Conservation (phyloP, 352 stramenopile species). For the Globisporangium okanoganense region DNA sequence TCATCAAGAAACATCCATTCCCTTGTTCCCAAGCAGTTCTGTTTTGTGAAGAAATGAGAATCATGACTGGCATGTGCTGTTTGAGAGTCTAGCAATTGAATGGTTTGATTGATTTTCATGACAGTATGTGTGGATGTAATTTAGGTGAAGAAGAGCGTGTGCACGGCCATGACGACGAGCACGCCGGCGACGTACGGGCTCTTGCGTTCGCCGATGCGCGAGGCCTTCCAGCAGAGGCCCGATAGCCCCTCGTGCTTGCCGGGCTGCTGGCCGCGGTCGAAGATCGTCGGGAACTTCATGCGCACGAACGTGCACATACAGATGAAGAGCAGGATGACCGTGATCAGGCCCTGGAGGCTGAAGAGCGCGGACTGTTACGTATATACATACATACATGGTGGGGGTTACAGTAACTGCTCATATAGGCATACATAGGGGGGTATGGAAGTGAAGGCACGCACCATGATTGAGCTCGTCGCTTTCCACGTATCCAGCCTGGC, state of each 20-base stretch:
- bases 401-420: not conserved
- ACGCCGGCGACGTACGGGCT: slow-evolving; percentile 84
- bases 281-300: slow-evolving; percentile 94
- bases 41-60: not conserved
- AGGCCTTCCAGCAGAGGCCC: slow-evolving; percentile 91
- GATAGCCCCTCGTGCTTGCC: slow-evolving; percentile 85
- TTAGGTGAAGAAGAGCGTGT: slow-evolving; percentile 90
- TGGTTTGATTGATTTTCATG: slow-evolving; percentile 2
- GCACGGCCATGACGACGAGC: slow-evolving; percentile 87
- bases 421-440: not conserved
- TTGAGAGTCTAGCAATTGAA: not conserved
- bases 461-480: slow-evolving; percentile 8
- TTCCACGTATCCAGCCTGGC: not conserved
- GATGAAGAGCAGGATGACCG: slow-evolving; percentile 96
- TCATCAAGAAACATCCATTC: not conserved
- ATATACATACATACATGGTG: not conserved
- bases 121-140: not conserved
- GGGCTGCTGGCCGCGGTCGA: slow-evolving; percentile 84
- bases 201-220: slow-evolving; percentile 90
- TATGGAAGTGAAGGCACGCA: not conserved
- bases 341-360: slow-evolving; percentile 95
- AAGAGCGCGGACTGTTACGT: slow-evolving; percentile 93
- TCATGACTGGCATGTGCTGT: not conserved
- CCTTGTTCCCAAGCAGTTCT: not conserved
- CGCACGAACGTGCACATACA: slow-evolving; percentile 97